phyloP scores from a whole-genome alignment of 2,329 filamentous ascomycete species.

The Colletotrichum acutatum region DNA sequence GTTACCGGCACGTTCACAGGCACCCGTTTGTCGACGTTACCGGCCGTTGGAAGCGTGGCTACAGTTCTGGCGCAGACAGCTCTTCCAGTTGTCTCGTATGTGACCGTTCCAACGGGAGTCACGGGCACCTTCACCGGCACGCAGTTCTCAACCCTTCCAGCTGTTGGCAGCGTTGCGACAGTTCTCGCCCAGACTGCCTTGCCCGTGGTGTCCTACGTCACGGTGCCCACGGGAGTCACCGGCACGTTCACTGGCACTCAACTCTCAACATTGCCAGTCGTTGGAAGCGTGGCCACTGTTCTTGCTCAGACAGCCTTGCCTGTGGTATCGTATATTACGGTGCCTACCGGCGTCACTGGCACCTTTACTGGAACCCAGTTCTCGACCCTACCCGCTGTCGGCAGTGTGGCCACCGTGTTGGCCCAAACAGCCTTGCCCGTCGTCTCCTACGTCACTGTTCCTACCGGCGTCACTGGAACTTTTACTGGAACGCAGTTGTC shows the following conservation, averaged over 20 bases:
- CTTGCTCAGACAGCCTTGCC: neutral
- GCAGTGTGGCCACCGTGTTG: neutral
- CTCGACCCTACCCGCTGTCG: neutral
- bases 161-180: neutral
- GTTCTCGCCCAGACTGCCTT: neutral
- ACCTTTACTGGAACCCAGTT: slow-evolving; percentile 11
- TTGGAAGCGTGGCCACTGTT: neutral
- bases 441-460: neutral
- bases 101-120: neutral
- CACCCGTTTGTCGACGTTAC: neutral
- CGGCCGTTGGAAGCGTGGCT: neutral
- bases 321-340: neutral
- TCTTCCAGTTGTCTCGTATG: neutral
- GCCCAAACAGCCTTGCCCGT: neutral
- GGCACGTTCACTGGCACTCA: slow-evolving; percentile 11
- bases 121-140: slow-evolving; percentile 7
- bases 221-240: neutral
- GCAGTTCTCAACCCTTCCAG: neutral
- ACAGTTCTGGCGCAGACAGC: neutral
- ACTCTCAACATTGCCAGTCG: neutral
- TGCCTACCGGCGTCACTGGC: neutral
- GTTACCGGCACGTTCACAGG: neutral
- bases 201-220: neutral
- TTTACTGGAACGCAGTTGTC: neutral
- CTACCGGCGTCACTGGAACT: neutral